Base-by-base conservation (phyloP, 495 filamentous ascomycete genomes). In the Glutinoglossum americanum region DNA sequence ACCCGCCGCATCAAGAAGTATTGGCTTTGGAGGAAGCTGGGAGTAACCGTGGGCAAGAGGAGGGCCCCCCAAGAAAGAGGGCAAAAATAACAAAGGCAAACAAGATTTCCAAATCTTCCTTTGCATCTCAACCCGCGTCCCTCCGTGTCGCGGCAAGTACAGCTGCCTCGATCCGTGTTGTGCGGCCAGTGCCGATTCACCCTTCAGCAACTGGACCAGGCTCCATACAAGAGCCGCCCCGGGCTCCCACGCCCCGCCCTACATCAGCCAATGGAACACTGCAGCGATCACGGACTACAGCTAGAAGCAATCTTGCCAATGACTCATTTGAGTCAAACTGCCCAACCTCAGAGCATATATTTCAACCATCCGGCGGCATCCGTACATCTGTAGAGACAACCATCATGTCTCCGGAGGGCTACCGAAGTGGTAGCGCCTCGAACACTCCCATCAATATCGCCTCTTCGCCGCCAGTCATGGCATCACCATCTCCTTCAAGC, bases 121-220 rank as follows among this genome's bases (percentile, higher is more conserved):
- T 92, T 63, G 84, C 80, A 45, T 73, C 77, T 28, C 80, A 79
- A 51, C 76, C 81, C 21, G 84, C 87, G 39, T 93, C 88, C 7
- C 71, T 95, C n/a, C 76, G 89, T 56, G 87, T 94, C 11, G 81
- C 84, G 61, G 89, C 89, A 21, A 92, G 86, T 66, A 90, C 87
- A 17, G 80, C 88, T 32, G 85, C 85, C 19, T 93, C 89, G 8
- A 75, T 95, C 58, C 85, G 88, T n/a, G 80, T 83, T 47, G 84
- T 93, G 68, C 77, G 85, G 57, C 89, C 88, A 8, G 77, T 85
- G 32, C 76, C 81, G 8, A 67, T 77, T 21, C 78, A 78, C 32
- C 77, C 77, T 41, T 72, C 74, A 6, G 64, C 62, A 0, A 66
- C 73, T 41, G 67, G 69, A 33, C 62, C 72, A 23, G 74, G 70